Evolutionary conservation across 768 basidiomycete genomes (phyloP), one percentile per base, ranked within the genome.

Genomic region (Boletellus emodensis): DNA sequence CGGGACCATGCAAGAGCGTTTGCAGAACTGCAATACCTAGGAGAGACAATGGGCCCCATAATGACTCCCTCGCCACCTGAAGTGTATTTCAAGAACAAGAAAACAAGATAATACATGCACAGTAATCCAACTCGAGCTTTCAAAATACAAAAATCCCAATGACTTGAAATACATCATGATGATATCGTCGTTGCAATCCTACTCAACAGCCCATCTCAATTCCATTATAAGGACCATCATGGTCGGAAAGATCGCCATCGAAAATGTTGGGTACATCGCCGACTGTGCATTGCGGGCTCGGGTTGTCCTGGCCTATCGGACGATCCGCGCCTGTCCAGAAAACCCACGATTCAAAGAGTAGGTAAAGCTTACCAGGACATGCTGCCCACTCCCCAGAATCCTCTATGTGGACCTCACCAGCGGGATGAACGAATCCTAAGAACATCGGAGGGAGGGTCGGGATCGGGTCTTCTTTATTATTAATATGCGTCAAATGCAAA

Each of bases 241-340:
- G 85, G 51, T 85, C 68, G 18, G 49, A 32, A 33, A 62, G 48
- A 40, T 71, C 49, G 1, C 80, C 53, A 3, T 66, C 66, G 20
- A 80, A 75, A 48, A 87, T 69, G 26, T 72, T 74, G 0, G 72
- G 58, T 45, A 61, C 59, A 8, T 56, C 54, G 28, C 58, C 54
- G 22, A 60, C 52, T 17, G 53, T 58, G 35, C 55, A 61, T 49
- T 73, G 61, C 3, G 40, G 53, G 52, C 73, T 79, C 6, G 73
- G 57, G 59, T 87, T 86, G 53, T 87, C 85, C 50, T 84, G 77
- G 4, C 84, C 62, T 63, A n/a, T 58, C 47, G 24, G 24, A 24
- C 3, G 15, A 44, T 13, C 11, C 2, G 10, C 15, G 20, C 15
- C 11, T 35, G 7, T 49, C 14, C n/a, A 53, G 15, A 41, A 44